Evolutionary conservation across 1,139 yeast genomes (phyloP), one percentile per base, ranked within the genome.

Genomic region (Suhomyces wounanorum): DNA sequence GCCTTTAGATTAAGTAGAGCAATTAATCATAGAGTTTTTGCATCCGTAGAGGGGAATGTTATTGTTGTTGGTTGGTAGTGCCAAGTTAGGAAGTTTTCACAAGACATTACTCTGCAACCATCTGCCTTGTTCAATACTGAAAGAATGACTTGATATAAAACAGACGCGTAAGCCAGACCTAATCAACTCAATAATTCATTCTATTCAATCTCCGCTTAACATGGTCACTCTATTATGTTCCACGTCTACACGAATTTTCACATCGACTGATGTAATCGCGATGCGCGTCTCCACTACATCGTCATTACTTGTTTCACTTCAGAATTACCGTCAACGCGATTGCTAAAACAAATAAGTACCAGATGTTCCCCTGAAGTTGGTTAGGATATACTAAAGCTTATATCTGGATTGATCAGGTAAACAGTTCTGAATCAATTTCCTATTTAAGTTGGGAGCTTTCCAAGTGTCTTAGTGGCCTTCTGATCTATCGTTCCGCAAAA

Each of bases 271-370:
- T 40, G 31, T 7, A 33, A 40, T 13, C 30, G 42, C 33, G 42
- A 40, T 40, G 42, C 42, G 42, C 42, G 42, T 26, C 18, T 26
- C 26, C 31, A 21, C 30, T 4, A 6, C 9, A 16, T 16, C 17
- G 21, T 8, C 8, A 7, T 26, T 25, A 11, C 6, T 43, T 43
- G 45, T 43, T 43, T 43, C 40, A 43, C 3, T 3, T 1, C 10
- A 31, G 45, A 23, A 43, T 43, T 28, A 13, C 43, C 36, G 43
- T 40, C 45, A 16, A 8, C 45, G 39, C 45, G 45, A 23, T 42
- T 33, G 38, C 11, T 31, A 8, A n/a, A n/a, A 18, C 9, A 23
- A 25, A 40, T 40, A 42, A 42, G 45, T 33, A 42, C 21, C n/a
- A 3, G 37, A 42, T 14, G 45, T 21, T 31, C 38, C 28, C 39